phyloP scores from a whole-genome alignment of 345 rosid species.

The Sonneratia alba region DNA sequence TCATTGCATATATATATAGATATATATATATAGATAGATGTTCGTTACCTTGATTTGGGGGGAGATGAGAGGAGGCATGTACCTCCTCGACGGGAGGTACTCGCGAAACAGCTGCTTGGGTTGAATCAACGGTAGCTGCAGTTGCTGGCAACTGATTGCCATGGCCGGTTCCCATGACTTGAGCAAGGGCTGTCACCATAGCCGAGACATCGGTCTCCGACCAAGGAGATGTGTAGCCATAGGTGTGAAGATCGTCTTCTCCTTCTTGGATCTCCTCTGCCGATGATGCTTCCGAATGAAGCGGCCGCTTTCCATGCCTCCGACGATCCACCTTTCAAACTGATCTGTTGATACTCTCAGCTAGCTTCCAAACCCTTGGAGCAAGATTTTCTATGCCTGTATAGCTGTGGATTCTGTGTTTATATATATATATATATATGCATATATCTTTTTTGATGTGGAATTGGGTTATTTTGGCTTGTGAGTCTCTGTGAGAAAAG shows the following conservation, averaged over 20 bases:
- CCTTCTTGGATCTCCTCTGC: conserved; percentile 20
- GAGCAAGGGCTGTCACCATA: conserved; percentile 29
- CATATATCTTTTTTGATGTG: too few relatives aligned
- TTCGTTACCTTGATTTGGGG: background rate
- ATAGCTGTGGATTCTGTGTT: too few relatives aligned
- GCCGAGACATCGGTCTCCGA: conserved; percentile 22
- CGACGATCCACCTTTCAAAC: conserved; percentile 43
- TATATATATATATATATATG: too few relatives aligned
- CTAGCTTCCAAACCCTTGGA: too few relatives aligned
- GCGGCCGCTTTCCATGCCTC: conserved; percentile 73
- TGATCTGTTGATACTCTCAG: background rate
- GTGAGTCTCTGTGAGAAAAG: too few relatives aligned
- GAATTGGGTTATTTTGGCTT: too few relatives aligned
- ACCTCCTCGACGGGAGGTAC: background rate
- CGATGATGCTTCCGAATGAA: conserved; percentile 57
- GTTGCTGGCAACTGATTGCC: background rate
- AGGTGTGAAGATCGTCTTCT: conserved; percentile 8
- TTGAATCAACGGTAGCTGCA: background rate
- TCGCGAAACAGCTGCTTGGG: background rate
- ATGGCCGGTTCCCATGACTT: conserved; percentile 16
- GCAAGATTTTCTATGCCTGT: too few relatives aligned
- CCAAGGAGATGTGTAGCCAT: conserved; percentile 17
- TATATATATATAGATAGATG: background rate
- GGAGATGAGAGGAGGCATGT: background rate
- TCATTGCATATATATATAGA: too few relatives aligned